These are phyloP conservation scores for Kurtzmaniella quercitrusa DNA, from an alignment of 1,139 yeast species.

Conservation along the genomic window DNA sequence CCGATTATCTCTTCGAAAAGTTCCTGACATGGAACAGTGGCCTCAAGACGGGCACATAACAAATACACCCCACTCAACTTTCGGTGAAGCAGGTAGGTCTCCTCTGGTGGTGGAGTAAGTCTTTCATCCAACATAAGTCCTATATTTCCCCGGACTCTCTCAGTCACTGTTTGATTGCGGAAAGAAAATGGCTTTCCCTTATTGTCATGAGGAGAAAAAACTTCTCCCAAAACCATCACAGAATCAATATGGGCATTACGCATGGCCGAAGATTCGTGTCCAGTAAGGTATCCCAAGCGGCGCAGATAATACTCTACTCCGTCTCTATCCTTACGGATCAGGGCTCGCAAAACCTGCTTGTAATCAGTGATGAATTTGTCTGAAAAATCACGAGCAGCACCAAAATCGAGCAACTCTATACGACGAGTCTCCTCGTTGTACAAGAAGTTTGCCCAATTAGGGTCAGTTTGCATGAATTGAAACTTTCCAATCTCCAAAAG, in stretches of 20 bases:
- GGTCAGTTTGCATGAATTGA: constrained; percentile 97
- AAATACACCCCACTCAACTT: constrained; percentile 92
- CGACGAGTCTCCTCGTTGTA: constrained; percentile 63
- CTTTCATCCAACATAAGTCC: constrained; percentile 88
- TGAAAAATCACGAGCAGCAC: constrained; percentile 80
- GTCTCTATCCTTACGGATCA: constrained; percentile 65
- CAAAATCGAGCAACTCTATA: constrained; percentile 88
- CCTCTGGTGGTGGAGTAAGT: constrained; percentile 96
- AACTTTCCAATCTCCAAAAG: constrained; percentile 79
- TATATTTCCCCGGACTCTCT: constrained; percentile 81
- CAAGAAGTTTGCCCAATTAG: constrained; percentile 97
- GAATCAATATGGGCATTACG: constrained; percentile 89
- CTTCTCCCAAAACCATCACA: constrained; percentile 88
- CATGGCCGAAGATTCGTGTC: constrained; percentile 85
- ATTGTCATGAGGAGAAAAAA: constrained; percentile 60
- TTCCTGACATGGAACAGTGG: constrained; percentile 77
- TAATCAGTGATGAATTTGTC: constrained; percentile 68
- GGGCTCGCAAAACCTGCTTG: constrained; percentile 69
- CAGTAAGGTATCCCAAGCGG: constrained; percentile 85
- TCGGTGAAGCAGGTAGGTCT: constrained; percentile 90
- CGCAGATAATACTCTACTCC: constrained; percentile 63
- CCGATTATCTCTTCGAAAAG: constrained; percentile 76
- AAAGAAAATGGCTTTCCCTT: constrained; percentile 61
- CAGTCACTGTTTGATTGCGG: constrained; percentile 83
- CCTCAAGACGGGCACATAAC: constrained; percentile 81